phyloP scores from a whole-genome alignment of 2,329 filamentous ascomycete genomes.

The Cladosporium oxysporum region DNA sequence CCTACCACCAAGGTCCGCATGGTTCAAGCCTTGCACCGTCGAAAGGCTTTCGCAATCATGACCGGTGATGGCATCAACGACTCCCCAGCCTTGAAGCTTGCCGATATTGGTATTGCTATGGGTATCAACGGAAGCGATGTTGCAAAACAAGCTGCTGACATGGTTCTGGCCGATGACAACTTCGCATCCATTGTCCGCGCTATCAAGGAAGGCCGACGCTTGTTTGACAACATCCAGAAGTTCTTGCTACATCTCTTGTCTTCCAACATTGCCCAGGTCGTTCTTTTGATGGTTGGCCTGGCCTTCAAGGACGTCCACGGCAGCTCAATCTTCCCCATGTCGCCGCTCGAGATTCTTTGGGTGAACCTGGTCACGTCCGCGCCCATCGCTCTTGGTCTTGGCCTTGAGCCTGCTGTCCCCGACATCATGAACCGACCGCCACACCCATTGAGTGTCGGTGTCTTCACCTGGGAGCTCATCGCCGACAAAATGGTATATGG shows the following conservation, averaged over 20 bases:
- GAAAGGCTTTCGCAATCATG: conserved; percentile 41
- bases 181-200: conserved; percentile 44
- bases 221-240: conserved; percentile 46
- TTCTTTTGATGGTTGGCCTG: conserved; percentile 46
- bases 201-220: conserved; percentile 43
- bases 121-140: conserved; percentile 43
- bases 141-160: conserved; percentile 44
- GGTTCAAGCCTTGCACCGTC: conserved; percentile 43
- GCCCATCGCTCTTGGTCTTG: conserved; percentile 46
- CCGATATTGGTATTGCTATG: conserved; percentile 46
- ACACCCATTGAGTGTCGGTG: conserved; percentile 41
- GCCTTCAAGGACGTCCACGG: conserved; percentile 44
- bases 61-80: conserved; percentile 45
- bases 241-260: conserved; percentile 48
- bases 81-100: conserved; percentile 42
- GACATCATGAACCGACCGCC: conserved; percentile 48
- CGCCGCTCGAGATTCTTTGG: conserved; percentile 47
- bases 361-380: conserved; percentile 48
- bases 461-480: conserved; percentile 46
- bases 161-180: conserved; percentile 44
- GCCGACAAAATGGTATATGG: conserved; percentile 48
- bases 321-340: conserved; percentile 45
- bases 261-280: conserved; percentile 47
- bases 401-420: conserved; percentile 44
- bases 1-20: conserved; percentile 48